Conservation (phyloP, 306 rosid species). For the Calophaca sinica region DNA sequence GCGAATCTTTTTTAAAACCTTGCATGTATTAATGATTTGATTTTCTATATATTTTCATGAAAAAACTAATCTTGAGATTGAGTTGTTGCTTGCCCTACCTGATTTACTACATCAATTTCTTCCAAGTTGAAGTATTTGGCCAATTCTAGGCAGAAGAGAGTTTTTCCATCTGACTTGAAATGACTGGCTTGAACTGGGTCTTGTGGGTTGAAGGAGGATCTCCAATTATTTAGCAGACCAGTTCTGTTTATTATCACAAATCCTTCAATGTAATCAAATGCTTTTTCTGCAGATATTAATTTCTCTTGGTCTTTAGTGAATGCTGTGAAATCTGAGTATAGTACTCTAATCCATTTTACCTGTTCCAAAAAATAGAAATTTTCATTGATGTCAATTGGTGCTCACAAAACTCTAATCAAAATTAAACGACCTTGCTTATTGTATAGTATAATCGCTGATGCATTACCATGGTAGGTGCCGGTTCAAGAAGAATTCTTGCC, state of each 20-base stretch:
- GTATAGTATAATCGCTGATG: slow-evolving; percentile 21
- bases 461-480: slow-evolving; percentile 78
- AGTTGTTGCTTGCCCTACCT: slow-evolving; percentile 56
- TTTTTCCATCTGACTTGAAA: slow-evolving; percentile 89
- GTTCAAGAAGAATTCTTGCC: slow-evolving; percentile 82
- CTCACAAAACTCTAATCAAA: slow-evolving; percentile 10
- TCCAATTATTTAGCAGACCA: slow-evolving; percentile 90
- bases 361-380: slow-evolving; percentile 29
- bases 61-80: slow-evolving; percentile 21
- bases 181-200: slow-evolving; percentile 87
- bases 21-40: not conserved
- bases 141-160: slow-evolving; percentile 86
- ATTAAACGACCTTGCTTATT: slow-evolving; percentile 36
- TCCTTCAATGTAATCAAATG: slow-evolving; percentile 89
- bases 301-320: slow-evolving; percentile 85
- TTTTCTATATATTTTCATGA: not conserved
- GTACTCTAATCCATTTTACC: slow-evolving; percentile 73
- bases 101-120: slow-evolving; percentile 50
- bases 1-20: no score
- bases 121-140: slow-evolving; percentile 78
- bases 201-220: slow-evolving; percentile 89
- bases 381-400: not conserved
- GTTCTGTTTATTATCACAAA: slow-evolving; percentile 94
- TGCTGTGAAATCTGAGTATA: slow-evolving; percentile 58
- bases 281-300: slow-evolving; percentile 63